Evolutionary conservation across 208 protist genomes (phyloP).

Genomic region (Trypanosoma platydactyli): DNA sequence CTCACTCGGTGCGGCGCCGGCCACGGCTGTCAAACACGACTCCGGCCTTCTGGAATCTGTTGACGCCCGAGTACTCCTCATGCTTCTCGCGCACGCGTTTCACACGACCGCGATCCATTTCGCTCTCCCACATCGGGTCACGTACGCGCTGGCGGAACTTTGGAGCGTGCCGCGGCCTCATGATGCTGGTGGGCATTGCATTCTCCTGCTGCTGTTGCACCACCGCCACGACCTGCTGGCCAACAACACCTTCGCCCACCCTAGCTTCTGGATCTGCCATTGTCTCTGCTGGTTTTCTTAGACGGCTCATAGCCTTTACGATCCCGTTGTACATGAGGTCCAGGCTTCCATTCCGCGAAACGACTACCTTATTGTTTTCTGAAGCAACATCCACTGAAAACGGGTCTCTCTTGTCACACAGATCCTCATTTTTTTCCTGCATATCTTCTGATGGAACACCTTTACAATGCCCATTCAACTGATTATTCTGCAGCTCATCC

Average conservation of each 20-base stretch:
- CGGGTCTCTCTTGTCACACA: neutral
- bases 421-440: too few relatives aligned
- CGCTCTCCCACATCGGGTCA: conserved; percentile 81
- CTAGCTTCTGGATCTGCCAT: neutral
- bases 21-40: conserved; percentile 38
- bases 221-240: conserved; percentile 42
- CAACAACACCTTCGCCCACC: conserved; percentile 15
- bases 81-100: conserved; percentile 67
- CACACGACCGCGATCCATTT: conserved; percentile 82
- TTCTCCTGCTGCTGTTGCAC: conserved; percentile 36
- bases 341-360: neutral
- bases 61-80: conserved; percentile 26
- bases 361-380: neutral
- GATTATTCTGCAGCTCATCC: neutral
- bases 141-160: conserved; percentile 79
- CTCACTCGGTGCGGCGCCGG: conserved; percentile 12
- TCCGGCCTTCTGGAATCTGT: conserved; percentile 31
- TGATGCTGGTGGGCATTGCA: conserved; percentile 45
- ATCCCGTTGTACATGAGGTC: conserved; percentile 45
- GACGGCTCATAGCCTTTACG: conserved; percentile 41
- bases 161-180: conserved; percentile 42
- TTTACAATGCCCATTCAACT: neutral
- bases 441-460: neutral
- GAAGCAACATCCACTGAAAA: neutral
- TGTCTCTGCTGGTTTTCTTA: neutral